Base-by-base conservation (phyloP, 306 rosid genomes). In the Luffa acutangula region DNA sequence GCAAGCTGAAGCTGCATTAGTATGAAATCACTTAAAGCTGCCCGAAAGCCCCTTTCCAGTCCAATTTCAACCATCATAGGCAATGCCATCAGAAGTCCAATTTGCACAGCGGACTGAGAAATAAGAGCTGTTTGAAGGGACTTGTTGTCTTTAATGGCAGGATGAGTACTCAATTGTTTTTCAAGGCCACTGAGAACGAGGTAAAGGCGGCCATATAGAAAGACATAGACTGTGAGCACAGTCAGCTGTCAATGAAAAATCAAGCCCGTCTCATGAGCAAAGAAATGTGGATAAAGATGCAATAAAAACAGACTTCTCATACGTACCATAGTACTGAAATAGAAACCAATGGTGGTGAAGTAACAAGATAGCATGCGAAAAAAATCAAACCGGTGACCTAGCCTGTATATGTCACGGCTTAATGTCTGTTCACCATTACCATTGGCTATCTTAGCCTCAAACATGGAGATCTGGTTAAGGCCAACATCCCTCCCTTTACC, bases 51-150 rank as follows among this genome's bases (percentile, higher is more conserved):
- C 83, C 87, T 90, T 86, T 95, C 98, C 71, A 95, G 84, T 75
- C 98, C 98, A 77, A 95, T 95, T 88, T 95, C 98, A 94, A 95
- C 89, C 70, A 92, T 18, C 98, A 95, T 95, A 79, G 98, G 98
- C 93, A 95, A 81, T 74, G 97, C 95, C 93, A 92, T 86, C 78
- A 95, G 76, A 82, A 95, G 81, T 85, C 98, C 98, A 81, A 95
- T 92, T 86, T 95, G 98, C 76, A 95, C 97, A 58, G 91, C 79
- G 59, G 98, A 95, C 81, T 95, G 98, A 58, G 98, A 92, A 81
- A 97, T 96, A 79, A 95, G 97, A 79, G 96, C 97, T 36, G 86
- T 89, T 95, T 95, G 98, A 83, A 95, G 96, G 85, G 98, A 82
- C 85, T 82, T 86, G 81, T 91, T 95, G 82, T 90, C 88, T 79